A percentile compares a stretch with the other conserved stretches of the same genome.
Conservation (phyloP, 176 grass and related monocot genomes). For the Ensete glaucum region DNA sequence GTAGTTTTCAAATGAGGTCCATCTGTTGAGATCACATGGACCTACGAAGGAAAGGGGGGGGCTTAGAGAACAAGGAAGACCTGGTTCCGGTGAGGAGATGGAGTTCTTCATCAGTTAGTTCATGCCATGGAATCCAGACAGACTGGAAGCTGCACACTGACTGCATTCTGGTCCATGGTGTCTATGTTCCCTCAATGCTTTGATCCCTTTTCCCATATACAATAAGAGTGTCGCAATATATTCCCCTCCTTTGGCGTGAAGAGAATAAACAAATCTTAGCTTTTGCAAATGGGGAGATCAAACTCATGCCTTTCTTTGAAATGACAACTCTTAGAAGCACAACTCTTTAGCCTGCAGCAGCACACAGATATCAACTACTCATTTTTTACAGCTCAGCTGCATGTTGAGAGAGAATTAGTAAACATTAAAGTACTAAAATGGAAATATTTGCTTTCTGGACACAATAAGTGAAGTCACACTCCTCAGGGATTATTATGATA, state of each 20-base stretch:
- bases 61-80: not conserved
- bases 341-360: not conserved
- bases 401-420: no score
- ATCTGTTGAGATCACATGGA: not conserved
- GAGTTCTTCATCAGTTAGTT: not conserved
- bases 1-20: not conserved
- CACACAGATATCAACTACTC: not conserved
- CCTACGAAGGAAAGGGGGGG: not conserved
- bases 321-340: conserved; percentile 1
- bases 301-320: conserved; percentile 12
- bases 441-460: not conserved
- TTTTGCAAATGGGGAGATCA: conserved; percentile 9
- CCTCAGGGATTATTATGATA: not conserved
- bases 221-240: not conserved
- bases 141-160: conserved; percentile 2
- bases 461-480: not conserved
- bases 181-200: conserved; percentile 1
- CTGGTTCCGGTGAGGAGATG: not conserved
- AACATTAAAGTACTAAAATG: not conserved
- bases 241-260: conserved; percentile 2
- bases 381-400: no score
- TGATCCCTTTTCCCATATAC: not conserved
- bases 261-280: conserved; percentile 11
- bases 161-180: conserved; percentile 9
- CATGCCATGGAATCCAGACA: not conserved